Evolutionary conservation across 192 early-diverging fungal genomes (phyloP).

Genomic region (Backusella liffmaniae): DNA sequence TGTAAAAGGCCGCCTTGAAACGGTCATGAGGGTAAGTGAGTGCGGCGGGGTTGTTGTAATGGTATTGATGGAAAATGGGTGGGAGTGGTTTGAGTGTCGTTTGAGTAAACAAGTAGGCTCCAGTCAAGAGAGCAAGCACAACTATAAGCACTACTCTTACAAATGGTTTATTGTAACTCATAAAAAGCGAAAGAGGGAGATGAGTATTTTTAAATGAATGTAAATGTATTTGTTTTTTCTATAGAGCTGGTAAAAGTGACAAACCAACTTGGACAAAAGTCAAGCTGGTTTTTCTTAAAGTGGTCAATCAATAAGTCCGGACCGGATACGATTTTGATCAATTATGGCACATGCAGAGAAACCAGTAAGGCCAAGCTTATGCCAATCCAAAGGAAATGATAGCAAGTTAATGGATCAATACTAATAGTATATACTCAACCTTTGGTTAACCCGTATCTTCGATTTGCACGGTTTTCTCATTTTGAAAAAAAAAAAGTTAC

Average conservation of each 20-base stretch:
- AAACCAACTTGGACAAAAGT: no score
- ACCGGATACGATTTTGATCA: no score
- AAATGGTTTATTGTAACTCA: background rate
- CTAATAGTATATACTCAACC: no score
- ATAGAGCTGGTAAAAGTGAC: background rate
- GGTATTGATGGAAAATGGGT: background rate
- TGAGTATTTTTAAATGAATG: background rate
- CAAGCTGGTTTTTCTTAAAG: no score
- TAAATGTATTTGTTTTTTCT: background rate
- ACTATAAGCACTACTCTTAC: background rate
- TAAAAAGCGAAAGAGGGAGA: background rate
- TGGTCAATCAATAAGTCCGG: no score
- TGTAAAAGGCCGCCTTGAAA: slow-evolving; percentile 25
- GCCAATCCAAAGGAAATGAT: no score
- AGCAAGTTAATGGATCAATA: no score
- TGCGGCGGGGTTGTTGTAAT: background rate
- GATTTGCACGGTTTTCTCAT: no score
- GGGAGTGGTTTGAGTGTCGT: background rate
- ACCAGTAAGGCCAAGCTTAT: no score
- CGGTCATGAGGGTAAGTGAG: slow-evolving; percentile 1
- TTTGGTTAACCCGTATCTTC: no score
- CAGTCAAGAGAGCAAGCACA: background rate
- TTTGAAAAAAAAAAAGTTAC: no score
- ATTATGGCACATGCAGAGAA: no score
- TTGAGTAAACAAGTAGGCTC: background rate